Conservation (phyloP, 371 early-diverging fungal species). For the Rhizopus sp. region DNA sequence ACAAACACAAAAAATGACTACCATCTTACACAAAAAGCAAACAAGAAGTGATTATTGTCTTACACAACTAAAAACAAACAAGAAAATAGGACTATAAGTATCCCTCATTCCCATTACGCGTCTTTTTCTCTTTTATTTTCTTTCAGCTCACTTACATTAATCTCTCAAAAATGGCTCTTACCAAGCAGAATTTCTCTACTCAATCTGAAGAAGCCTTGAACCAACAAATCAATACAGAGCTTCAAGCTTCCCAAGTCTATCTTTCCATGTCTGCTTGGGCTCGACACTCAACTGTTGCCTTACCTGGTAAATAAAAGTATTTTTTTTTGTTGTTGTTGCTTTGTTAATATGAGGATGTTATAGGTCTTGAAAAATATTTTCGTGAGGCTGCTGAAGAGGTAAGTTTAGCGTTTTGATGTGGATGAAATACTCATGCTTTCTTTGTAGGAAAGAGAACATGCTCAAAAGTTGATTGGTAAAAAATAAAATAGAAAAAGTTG, state of each 20-base stretch:
- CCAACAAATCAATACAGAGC: conserved; percentile 64
- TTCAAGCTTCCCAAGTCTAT: conserved; percentile 62
- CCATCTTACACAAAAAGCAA: too few relatives aligned
- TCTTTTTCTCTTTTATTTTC: conserved; percentile 14
- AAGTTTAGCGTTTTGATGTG: conserved; percentile 1
- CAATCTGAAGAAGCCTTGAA: conserved; percentile 69
- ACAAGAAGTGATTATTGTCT: too few relatives aligned
- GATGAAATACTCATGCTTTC: background rate
- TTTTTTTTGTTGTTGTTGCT: background rate
- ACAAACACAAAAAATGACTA: too few relatives aligned
- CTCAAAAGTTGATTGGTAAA: conserved; percentile 53
- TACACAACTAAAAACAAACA: conserved; percentile 4
- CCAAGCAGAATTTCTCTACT: conserved; percentile 69
- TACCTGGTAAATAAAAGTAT: conserved; percentile 45
- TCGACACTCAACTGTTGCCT: conserved; percentile 51
- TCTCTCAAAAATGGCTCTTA: conserved; percentile 53
- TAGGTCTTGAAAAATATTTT: conserved; percentile 63
- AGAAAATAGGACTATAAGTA: background rate
- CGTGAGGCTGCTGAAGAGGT: conserved; percentile 56
- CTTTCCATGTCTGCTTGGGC: conserved; percentile 63
- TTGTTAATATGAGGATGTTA: background rate
- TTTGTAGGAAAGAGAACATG: conserved; percentile 60
- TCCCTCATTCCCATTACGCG: background rate
- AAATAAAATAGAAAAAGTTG: background rate
- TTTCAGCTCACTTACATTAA: conserved; percentile 24